Percentiles rank a stretch among this genome's conserved stretches.
Conservation (phyloP, 768 basidiomycete species). For the Nidularia pulvinata region DNA sequence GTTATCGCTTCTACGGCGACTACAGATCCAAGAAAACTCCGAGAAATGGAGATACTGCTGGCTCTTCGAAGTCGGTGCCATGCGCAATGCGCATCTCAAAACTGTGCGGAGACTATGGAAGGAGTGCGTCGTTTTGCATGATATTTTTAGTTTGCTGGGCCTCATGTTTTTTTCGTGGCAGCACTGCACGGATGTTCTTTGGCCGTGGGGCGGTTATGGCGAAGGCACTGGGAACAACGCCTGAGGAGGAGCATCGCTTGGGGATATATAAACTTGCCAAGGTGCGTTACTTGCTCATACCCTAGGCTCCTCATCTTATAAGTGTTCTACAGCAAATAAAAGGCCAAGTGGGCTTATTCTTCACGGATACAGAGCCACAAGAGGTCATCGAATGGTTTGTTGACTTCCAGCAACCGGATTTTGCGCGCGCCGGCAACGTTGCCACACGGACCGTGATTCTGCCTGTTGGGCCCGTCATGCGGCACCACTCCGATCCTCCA, state of each 20-base stretch:
- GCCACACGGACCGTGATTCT: conserved; percentile 76
- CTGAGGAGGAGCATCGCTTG: conserved; percentile 81
- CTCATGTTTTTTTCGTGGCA: conserved; percentile 19
- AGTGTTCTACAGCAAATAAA: conserved; percentile 70
- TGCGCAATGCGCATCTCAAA: conserved; percentile 95
- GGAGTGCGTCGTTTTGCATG: conserved; percentile 51
- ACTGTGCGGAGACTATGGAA: conserved; percentile 94
- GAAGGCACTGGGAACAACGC: conserved; percentile 88
- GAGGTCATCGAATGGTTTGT: conserved; percentile 96
- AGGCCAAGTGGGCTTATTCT: conserved; percentile 93
- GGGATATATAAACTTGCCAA: conserved; percentile 82
- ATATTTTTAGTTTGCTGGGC: background rate
- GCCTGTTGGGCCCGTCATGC: conserved; percentile 85
- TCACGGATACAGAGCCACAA: conserved; percentile 87
- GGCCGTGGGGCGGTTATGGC: conserved; percentile 90
- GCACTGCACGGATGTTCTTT: conserved; percentile 90
- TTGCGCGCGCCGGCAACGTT: conserved; percentile 84
- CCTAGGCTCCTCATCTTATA: conserved; percentile 2
- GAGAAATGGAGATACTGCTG: conserved; percentile 97
- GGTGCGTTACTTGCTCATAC: conserved; percentile 35
- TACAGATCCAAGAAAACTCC: conserved; percentile 75
- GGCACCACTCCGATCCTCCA: conserved; percentile 73
- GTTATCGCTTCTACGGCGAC: background rate
- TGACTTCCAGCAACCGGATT: conserved; percentile 88
- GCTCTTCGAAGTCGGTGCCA: conserved; percentile 93